Evolutionary conservation across 768 basidiomycete species (phyloP).

Genomic region (Austroboletus eburneus): DNA sequence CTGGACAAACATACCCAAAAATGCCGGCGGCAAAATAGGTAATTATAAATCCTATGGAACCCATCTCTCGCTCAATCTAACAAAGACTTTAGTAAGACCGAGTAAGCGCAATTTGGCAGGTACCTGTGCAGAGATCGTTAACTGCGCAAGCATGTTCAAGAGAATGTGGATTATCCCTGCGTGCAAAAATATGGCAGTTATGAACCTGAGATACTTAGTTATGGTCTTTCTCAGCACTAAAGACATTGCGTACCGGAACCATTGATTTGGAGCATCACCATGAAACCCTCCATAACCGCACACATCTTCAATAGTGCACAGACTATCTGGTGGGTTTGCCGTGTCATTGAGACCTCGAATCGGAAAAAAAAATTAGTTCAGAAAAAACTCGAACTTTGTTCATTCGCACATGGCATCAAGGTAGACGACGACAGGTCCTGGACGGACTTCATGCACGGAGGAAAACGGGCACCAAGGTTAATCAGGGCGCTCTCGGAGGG

Average conservation of each 20-base stretch:
- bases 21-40: conserved; percentile 90
- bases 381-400: conserved; percentile 4
- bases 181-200: conserved; percentile 87
- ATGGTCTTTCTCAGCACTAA: conserved; percentile 46
- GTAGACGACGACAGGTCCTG: conserved; percentile 50
- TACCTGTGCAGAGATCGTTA: conserved; percentile 76
- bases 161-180: conserved; percentile 93
- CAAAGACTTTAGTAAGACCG: conserved; percentile 1
- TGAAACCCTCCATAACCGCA: conserved; percentile 85
- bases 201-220: conserved; percentile 50
- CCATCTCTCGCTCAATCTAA: conserved; percentile 90
- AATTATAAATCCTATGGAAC: conserved; percentile 77
- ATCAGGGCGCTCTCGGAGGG: conserved; percentile 83
- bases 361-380: conserved; percentile 1
- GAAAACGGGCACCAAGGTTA: conserved; percentile 86
- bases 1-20: conserved; percentile 59
- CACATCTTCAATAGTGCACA: conserved; percentile 75
- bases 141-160: conserved; percentile 87
- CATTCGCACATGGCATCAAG: conserved; percentile 52
- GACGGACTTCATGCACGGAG: conserved; percentile 85
- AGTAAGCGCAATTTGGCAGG: background rate
- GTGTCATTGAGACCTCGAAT: conserved; percentile 74
- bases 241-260: conserved; percentile 40
- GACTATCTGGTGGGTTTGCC: conserved; percentile 62
- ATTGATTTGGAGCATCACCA: conserved; percentile 46